phyloP scores from a whole-genome alignment of 2,329 filamentous ascomycete genomes.

The Pyrenochaeta sp. region DNA sequence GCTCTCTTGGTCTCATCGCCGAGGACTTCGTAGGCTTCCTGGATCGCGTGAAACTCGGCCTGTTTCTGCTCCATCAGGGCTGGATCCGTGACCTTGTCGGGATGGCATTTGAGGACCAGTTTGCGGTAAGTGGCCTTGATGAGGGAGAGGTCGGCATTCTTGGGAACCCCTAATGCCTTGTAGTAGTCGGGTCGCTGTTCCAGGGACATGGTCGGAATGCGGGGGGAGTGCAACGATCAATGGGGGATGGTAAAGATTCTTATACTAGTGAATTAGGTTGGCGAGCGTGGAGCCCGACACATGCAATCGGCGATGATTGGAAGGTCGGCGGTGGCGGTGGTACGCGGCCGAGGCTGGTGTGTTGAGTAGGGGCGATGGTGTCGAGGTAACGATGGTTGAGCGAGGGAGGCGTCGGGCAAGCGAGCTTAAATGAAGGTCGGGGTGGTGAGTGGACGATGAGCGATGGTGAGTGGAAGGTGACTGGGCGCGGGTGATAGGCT shows the following conservation, averaged over 20 bases:
- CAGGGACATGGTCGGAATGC: slow-evolving; percentile 56
- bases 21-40: slow-evolving; percentile 90
- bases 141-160: slow-evolving; percentile 71
- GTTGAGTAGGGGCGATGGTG: slow-evolving; percentile 15
- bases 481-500: not conserved
- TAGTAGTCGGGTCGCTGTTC: slow-evolving; percentile 76
- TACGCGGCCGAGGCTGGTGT: slow-evolving; percentile 27
- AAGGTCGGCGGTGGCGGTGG: slow-evolving; percentile 26
- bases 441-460: no score
- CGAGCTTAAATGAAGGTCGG: slow-evolving; percentile 16
- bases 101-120: slow-evolving; percentile 86
- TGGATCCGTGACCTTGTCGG: slow-evolving; percentile 86
- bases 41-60: slow-evolving; percentile 89
- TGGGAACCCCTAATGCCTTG: slow-evolving; percentile 74
- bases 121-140: slow-evolving; percentile 86
- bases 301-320: slow-evolving; percentile 11
- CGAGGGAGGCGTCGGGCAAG: slow-evolving; percentile 2
- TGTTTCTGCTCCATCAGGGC: slow-evolving; percentile 78
- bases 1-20: slow-evolving; percentile 75
- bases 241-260: slow-evolving; percentile 12
- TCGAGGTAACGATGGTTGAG: slow-evolving; percentile 10
- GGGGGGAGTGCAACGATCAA: slow-evolving; percentile 6
- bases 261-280: slow-evolving; percentile 20
- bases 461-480: no score
- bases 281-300: slow-evolving; percentile 17